phyloP scores from a whole-genome alignment of 306 rosid species.

The Alnus glutinosa region DNA sequence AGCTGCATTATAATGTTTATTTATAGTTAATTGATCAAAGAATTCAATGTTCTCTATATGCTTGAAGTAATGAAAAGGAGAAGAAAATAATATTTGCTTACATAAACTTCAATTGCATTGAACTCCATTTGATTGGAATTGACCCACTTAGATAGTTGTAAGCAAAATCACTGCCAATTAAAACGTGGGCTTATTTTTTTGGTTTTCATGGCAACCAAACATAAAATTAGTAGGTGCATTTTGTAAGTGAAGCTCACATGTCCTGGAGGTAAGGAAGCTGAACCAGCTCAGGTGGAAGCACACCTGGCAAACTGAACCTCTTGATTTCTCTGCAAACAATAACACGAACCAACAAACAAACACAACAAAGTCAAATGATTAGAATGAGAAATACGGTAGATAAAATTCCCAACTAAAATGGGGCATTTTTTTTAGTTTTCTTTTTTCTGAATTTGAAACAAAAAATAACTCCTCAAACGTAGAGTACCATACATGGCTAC shows the following conservation, averaged over 20 bases:
- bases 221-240: background rate
- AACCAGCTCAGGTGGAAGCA: background rate
- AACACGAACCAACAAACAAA: background rate
- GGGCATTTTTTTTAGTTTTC: too few species aligned
- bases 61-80: background rate
- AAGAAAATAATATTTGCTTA: background rate
- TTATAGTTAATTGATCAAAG: background rate
- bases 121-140: slow-evolving; percentile 29
- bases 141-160: slow-evolving; percentile 32
- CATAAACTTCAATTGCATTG: slow-evolving; percentile 21
- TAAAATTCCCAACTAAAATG: too few species aligned
- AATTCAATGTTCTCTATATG: background rate
- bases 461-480: too few species aligned
- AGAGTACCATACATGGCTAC: slow-evolving; percentile 46
- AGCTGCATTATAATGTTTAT: slow-evolving; percentile 16
- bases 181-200: background rate
- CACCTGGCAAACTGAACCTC: background rate
- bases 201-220: background rate
- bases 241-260: background rate
- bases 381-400: too few species aligned
- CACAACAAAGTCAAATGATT: too few species aligned
- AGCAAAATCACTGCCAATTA: slow-evolving; percentile 31
- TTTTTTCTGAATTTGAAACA: too few species aligned
- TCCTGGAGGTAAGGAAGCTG: background rate
- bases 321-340: background rate